Percentiles rank a stretch among this genome's conserved stretches.
phyloP scores from a whole-genome alignment of 495 filamentous ascomycete genomes.

The Xylaria longipes region DNA sequence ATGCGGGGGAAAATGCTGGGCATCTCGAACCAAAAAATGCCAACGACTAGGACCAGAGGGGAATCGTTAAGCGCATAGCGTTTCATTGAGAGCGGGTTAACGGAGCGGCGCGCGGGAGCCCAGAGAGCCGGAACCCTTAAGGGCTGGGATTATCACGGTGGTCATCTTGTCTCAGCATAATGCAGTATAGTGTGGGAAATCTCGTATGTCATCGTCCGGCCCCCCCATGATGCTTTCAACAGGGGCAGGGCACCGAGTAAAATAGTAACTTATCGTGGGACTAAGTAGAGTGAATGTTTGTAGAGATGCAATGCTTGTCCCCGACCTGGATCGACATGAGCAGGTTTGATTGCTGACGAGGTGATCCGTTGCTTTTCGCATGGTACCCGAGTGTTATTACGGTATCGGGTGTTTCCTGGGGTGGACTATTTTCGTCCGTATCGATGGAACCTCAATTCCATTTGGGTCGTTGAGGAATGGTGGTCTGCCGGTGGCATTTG shows the following conservation, averaged over 20 bases:
- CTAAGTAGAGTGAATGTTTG: neutral
- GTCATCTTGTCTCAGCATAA: neutral
- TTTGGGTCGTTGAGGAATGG: slow-evolving; percentile 3
- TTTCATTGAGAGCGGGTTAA: slow-evolving; percentile 36
- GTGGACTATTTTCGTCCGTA: slow-evolving; percentile 1
- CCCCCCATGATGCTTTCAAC: neutral
- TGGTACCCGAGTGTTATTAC: neutral
- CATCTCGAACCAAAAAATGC: slow-evolving; percentile 11
- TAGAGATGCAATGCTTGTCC: neutral
- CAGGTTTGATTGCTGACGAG: slow-evolving; percentile 1
- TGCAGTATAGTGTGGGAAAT: neutral
- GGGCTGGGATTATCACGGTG: slow-evolving; percentile 9
- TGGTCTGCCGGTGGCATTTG: neutral
- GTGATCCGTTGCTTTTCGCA: slow-evolving; percentile 15
- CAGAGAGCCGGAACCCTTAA: slow-evolving; percentile 25
- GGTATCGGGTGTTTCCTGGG: slow-evolving; percentile 2
- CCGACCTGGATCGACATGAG: neutral
- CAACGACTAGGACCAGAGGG: slow-evolving; percentile 35
- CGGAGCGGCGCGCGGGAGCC: slow-evolving; percentile 26
- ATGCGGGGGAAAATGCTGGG: slow-evolving; percentile 3
- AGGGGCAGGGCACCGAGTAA: neutral
- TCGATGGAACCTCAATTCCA: neutral
- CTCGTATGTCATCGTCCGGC: neutral
- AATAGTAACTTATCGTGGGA: neutral
- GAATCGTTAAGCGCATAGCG: slow-evolving; percentile 39